A percentile compares a stretch with the other conserved stretches of the same genome.
Evolutionary conservation across 768 basidiomycete species (phyloP).

Genomic region (Ramaria rubella): DNA sequence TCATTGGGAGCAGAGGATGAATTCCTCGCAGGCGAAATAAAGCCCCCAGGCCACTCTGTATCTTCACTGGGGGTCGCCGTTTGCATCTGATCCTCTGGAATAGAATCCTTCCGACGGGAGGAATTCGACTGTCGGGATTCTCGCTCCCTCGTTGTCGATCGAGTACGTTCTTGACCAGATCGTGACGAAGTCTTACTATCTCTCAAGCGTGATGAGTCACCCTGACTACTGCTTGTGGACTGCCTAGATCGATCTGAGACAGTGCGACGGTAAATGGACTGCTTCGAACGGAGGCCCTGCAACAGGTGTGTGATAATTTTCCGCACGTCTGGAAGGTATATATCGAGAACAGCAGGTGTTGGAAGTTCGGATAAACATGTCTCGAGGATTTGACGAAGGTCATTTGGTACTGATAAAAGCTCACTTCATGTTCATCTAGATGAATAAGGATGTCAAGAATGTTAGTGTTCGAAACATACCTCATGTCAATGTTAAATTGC

Average conservation of each 20-base stretch:
- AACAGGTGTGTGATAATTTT: constrained; percentile 89
- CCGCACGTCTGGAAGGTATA: constrained; percentile 86
- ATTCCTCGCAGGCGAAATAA: background rate
- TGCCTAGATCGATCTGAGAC: constrained; percentile 44
- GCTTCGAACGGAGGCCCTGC: constrained; percentile 88
- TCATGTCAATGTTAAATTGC: constrained; percentile 81
- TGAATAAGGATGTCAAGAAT: background rate
- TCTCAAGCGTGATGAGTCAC: constrained; percentile 1
- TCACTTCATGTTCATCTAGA: constrained; percentile 48
- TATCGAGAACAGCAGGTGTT: constrained; percentile 72
- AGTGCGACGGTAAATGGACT: constrained; percentile 77
- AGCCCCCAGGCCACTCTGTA: background rate
- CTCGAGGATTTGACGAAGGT: constrained; percentile 84
- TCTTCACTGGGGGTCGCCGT: background rate
- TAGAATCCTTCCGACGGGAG: background rate
- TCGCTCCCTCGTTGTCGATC: background rate
- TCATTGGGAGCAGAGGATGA: background rate
- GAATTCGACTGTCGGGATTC: constrained; percentile 1
- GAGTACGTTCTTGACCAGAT: background rate
- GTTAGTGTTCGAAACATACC: constrained; percentile 44
- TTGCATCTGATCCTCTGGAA: background rate
- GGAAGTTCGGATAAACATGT: constrained; percentile 89
- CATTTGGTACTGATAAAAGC: constrained; percentile 79
- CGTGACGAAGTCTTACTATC: background rate
- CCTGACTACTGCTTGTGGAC: background rate